Conservation (phyloP, 129 eudicot species). For the Artemisia argyi region DNA sequence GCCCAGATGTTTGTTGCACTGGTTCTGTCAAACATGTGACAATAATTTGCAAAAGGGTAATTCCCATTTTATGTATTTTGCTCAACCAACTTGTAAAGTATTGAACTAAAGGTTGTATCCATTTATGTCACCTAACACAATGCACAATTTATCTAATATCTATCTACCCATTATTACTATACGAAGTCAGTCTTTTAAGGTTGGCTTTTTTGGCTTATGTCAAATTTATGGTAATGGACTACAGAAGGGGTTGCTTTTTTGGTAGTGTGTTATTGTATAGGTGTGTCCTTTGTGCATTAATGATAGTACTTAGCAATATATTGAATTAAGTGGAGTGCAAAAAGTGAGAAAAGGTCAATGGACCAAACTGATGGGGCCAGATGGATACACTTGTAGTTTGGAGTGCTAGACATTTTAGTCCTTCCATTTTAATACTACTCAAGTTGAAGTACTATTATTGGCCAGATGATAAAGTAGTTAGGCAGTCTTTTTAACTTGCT, state of each 20-base stretch:
- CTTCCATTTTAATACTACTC: conserved; percentile 9
- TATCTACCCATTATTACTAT: conserved; percentile 1
- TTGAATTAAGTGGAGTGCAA: conserved; percentile 24
- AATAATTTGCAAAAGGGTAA: conserved; percentile 15
- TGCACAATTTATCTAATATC: conserved; percentile 12
- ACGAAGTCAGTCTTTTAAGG: conserved; percentile 7
- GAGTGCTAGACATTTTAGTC: conserved; percentile 16
- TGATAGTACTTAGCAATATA: conserved; percentile 25
- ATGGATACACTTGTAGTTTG: conserved; percentile 32
- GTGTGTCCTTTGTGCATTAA: conserved; percentile 23
- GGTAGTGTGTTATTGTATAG: not conserved
- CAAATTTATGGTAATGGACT: conserved; percentile 12
- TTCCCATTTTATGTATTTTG: not conserved
- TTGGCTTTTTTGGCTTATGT: conserved; percentile 13
- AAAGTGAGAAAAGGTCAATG: conserved; percentile 38
- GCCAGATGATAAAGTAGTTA: too few relatives aligned
- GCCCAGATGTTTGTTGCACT: conserved; percentile 13
- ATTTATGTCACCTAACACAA: conserved; percentile 4
- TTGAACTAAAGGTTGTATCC: not conserved
- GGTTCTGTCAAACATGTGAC: not conserved
- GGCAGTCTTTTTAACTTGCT: too few relatives aligned
- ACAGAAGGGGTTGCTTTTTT: conserved; percentile 16
- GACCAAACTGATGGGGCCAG: conserved; percentile 26
- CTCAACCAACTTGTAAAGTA: too few relatives aligned
- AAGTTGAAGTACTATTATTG: not conserved